Evolutionary conservation across 129 eudicot species (phyloP).

Genomic region (Ambrosia trifida): DNA sequence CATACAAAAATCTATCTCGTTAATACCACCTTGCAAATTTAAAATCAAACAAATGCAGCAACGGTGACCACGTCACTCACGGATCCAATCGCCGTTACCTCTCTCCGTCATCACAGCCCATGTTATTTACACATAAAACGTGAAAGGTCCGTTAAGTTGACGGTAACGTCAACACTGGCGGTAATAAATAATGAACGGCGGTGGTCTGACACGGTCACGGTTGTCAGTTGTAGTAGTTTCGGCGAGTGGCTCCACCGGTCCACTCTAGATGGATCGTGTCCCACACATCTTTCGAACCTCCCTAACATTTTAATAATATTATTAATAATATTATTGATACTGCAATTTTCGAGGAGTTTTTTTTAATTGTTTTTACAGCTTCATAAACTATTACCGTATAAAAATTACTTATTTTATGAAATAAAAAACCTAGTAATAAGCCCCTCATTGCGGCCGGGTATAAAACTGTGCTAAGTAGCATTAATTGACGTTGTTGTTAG

Average conservation of each 20-base stretch:
- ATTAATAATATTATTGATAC: neutral
- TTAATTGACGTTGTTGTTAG: too few species aligned
- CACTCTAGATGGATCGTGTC: slow-evolving; percentile 27
- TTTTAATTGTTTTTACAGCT: neutral
- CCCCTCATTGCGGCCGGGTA: too few species aligned
- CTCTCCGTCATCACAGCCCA: neutral
- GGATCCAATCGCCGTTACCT: slow-evolving; percentile 7
- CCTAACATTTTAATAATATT: slow-evolving; percentile 13
- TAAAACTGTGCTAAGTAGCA: too few species aligned
- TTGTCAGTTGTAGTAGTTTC: slow-evolving; percentile 18
- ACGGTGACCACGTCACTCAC: neutral
- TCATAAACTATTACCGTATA: too few species aligned
- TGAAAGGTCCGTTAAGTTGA: slow-evolving; percentile 16
- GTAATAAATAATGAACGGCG: slow-evolving; percentile 7
- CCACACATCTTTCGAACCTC: slow-evolving; percentile 15
- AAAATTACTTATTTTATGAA: too few species aligned
- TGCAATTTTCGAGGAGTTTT: neutral
- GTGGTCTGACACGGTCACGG: slow-evolving; percentile 15
- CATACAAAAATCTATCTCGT: neutral
- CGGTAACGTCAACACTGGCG: neutral
- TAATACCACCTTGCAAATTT: neutral
- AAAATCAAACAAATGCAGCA: slow-evolving; percentile 8
- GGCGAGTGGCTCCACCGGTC: slow-evolving; percentile 15
- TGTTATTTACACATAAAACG: neutral
- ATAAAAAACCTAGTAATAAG: too few species aligned